These are phyloP conservation scores for Nemania sp. DNA, from an alignment of 2,329 filamentous ascomycete species.

Conservation along the genomic window DNA sequence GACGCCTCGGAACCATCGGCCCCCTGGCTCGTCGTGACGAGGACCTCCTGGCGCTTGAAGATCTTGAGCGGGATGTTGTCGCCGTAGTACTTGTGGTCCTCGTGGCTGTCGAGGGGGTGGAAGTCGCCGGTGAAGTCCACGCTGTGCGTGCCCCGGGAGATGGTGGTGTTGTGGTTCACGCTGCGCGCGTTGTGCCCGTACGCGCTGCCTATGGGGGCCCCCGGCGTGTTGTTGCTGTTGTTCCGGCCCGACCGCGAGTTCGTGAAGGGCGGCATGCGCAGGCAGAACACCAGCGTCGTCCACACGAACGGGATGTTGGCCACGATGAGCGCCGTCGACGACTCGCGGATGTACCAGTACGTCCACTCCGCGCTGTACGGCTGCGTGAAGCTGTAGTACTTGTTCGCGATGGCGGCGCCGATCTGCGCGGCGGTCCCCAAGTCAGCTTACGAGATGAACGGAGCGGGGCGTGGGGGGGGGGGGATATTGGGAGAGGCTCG, in stretches of 20 bases:
- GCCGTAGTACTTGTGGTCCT: conserved; percentile 42
- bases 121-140: conserved; percentile 25
- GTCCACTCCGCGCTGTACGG: conserved; percentile 47
- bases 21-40: conserved; percentile 30
- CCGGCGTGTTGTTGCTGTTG: conserved; percentile 8
- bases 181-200: conserved; percentile 26
- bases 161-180: conserved; percentile 22
- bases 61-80: conserved; percentile 44
- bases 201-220: conserved; percentile 24
- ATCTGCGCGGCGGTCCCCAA: conserved; percentile 43
- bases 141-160: conserved; percentile 13
- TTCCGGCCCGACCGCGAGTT: conserved; percentile 35
- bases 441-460: conserved; percentile 1
- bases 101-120: conserved; percentile 43
- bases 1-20: not conserved
- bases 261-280: conserved; percentile 44
- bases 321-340: conserved; percentile 51
- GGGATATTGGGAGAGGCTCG: not conserved
- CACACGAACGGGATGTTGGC: conserved; percentile 51
- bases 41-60: conserved; percentile 44
- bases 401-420: conserved; percentile 54
- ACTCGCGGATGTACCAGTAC: conserved; percentile 53
- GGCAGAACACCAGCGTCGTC: conserved; percentile 47
- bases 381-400: conserved; percentile 48
- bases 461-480: not conserved